Conservation (phyloP, 768 basidiomycete genomes). For the Termitomyces sp. region DNA sequence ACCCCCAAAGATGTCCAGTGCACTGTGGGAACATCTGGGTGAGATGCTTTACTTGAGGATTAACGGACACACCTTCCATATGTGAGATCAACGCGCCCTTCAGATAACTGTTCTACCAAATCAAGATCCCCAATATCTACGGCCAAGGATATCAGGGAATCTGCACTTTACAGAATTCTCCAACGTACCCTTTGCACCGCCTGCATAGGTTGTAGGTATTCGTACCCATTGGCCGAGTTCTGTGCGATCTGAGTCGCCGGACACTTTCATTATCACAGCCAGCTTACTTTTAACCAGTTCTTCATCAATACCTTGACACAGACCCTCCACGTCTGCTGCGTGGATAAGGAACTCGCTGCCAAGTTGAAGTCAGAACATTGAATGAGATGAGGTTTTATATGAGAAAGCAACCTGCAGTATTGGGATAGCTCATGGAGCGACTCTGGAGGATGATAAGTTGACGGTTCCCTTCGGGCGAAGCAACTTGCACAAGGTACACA, state of each 20-base stretch:
- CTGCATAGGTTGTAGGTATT: constrained; percentile 95
- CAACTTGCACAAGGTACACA: constrained; percentile 21
- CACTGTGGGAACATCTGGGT: constrained; percentile 20
- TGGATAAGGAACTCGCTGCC: constrained; percentile 92
- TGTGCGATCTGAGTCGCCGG: constrained; percentile 28
- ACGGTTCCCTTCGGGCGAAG: neutral
- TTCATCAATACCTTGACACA: constrained; percentile 95
- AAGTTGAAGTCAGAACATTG: constrained; percentile 1
- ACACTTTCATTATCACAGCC: neutral
- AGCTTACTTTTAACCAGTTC: constrained; percentile 74
- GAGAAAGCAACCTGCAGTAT: constrained; percentile 65
- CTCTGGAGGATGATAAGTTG: constrained; percentile 42
- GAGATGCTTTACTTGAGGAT: neutral
- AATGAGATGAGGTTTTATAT: neutral
- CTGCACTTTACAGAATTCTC: neutral
- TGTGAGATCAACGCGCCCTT: constrained; percentile 83
- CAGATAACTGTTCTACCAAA: constrained; percentile 75
- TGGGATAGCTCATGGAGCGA: constrained; percentile 72
- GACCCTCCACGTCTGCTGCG: constrained; percentile 97
- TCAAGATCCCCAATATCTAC: constrained; percentile 78
- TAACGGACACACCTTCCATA: constrained; percentile 61
- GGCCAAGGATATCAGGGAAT: neutral
- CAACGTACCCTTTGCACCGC: constrained; percentile 80
- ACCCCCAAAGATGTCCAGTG: constrained; percentile 74
- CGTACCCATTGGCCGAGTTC: constrained; percentile 88